Evolutionary conservation across 768 basidiomycete species (phyloP).

Genomic region (Pleurotus salmoneostramineus): DNA sequence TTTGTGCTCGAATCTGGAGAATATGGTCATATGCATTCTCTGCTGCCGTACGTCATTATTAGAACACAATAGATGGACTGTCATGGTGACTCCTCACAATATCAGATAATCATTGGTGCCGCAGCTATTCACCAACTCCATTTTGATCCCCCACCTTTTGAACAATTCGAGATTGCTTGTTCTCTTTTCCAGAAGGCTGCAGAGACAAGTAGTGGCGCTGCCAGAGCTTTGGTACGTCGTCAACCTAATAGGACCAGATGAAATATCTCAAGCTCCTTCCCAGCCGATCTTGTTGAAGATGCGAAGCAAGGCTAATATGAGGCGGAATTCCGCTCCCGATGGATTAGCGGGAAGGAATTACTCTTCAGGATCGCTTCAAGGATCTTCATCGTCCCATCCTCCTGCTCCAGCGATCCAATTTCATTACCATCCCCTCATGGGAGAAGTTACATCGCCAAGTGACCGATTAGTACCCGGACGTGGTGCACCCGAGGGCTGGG

Average conservation of each 20-base stretch:
- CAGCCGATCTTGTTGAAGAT: conserved; percentile 45
- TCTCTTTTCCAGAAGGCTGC: conserved; percentile 40
- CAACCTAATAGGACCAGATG: neutral
- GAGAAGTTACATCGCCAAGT: neutral
- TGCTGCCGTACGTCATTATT: conserved; percentile 38
- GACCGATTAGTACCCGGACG: too few relatives aligned
- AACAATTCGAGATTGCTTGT: conserved; percentile 43
- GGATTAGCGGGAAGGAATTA: neutral
- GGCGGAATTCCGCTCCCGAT: neutral
- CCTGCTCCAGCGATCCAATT: neutral
- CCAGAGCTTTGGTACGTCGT: conserved; percentile 38
- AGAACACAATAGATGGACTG: neutral
- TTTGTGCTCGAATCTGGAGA: conserved; percentile 51
- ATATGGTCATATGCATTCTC: conserved; percentile 58
- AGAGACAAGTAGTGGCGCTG: conserved; percentile 43
- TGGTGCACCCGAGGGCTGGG: neutral
- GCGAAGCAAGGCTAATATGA: conserved; percentile 32
- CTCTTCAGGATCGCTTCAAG: too few relatives aligned
- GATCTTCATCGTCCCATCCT: neutral
- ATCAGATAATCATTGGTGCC: conserved; percentile 49
- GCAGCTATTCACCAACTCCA: conserved; percentile 44
- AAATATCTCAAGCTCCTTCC: neutral
- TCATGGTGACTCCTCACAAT: neutral
- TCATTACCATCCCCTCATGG: neutral
- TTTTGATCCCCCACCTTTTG: conserved; percentile 41